Evolutionary conservation across 2,329 filamentous ascomycete species (phyloP).

Genomic region (Ophiostoma pallidulum): DNA sequence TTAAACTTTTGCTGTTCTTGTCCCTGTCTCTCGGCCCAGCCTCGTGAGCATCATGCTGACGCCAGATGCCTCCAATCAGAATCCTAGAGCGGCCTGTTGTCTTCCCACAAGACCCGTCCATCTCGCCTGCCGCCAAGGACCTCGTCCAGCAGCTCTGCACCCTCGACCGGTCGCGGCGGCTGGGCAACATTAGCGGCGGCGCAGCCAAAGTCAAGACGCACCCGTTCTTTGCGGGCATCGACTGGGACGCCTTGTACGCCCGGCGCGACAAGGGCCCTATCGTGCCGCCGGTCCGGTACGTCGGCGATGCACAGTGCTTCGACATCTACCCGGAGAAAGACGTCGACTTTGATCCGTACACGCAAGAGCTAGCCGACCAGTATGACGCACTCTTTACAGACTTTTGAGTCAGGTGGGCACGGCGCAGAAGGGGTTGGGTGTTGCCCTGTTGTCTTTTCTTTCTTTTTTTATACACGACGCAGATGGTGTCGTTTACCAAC

Average conservation of each 20-base stretch:
- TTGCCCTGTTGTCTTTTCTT: too few species aligned
- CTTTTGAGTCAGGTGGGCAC: too few species aligned
- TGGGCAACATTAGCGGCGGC: conserved; percentile 71
- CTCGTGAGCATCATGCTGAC: too few species aligned
- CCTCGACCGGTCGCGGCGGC: conserved; percentile 64
- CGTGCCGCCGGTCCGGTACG: conserved; percentile 61
- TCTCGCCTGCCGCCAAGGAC: conserved; percentile 61
- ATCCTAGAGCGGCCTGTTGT: conserved; percentile 70
- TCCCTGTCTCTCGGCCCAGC: too few species aligned
- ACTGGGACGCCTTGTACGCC: conserved; percentile 64
- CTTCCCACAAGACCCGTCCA: conserved; percentile 57
- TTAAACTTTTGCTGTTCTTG: too few species aligned
- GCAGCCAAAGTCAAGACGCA: conserved; percentile 64
- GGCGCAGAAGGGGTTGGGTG: too few species aligned
- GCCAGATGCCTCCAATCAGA: conserved; percentile 32
- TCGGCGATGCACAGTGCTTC: conserved; percentile 71
- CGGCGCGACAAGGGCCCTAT: conserved; percentile 60
- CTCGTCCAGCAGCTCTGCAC: conserved; percentile 70
- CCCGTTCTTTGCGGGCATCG: conserved; percentile 61
- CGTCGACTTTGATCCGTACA: conserved; percentile 55
- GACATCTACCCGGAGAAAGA: conserved; percentile 75
- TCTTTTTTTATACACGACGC: too few species aligned
- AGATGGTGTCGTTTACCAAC: too few species aligned
- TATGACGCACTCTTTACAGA: conserved; percentile 65
- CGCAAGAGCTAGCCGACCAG: conserved; percentile 55